Percentiles rank a stretch among this genome's conserved stretches.
These are phyloP conservation scores for Phoenix dactylifera DNA, from an alignment of 176 grass and related monocot species.

Conservation along the genomic window DNA sequence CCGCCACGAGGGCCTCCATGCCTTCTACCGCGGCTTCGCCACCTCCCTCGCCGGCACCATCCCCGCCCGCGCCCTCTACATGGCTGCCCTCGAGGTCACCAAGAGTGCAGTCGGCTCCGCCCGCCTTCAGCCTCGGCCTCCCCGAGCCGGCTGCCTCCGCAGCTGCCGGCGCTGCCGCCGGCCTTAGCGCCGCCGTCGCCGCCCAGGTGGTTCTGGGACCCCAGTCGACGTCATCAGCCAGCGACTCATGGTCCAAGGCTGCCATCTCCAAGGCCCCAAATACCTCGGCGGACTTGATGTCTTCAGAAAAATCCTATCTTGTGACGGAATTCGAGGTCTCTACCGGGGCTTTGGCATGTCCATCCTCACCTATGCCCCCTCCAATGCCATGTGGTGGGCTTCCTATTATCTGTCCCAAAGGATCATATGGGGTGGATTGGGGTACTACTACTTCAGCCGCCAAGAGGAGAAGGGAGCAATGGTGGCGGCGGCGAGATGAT, in stretches of 20 bases:
- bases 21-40: constrained; percentile 71
- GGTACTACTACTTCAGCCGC: constrained; percentile 44
- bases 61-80: constrained; percentile 71
- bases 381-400: constrained; percentile 81
- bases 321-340: constrained; percentile 48
- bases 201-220: constrained; percentile 78
- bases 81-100: constrained; percentile 63
- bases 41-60: constrained; percentile 65
- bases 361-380: constrained; percentile 73
- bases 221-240: constrained; percentile 70
- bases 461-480: constrained; percentile 12
- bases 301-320: constrained; percentile 51
- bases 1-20: constrained; percentile 41
- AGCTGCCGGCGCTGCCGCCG: constrained; percentile 25
- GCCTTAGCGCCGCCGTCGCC: constrained; percentile 38
- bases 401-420: constrained; percentile 62
- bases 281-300: constrained; percentile 57
- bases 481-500: constrained; percentile 26
- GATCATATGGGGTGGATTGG: constrained; percentile 57
- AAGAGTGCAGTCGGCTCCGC: constrained; percentile 33
- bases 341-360: constrained; percentile 80
- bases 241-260: constrained; percentile 69
- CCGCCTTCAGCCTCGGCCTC: constrained; percentile 27
- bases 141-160: constrained; percentile 36
- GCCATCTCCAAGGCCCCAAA: constrained; percentile 18